phyloP scores from a whole-genome alignment of 2,329 filamentous ascomycete species.

The Aspergillus quadrilineatus region DNA sequence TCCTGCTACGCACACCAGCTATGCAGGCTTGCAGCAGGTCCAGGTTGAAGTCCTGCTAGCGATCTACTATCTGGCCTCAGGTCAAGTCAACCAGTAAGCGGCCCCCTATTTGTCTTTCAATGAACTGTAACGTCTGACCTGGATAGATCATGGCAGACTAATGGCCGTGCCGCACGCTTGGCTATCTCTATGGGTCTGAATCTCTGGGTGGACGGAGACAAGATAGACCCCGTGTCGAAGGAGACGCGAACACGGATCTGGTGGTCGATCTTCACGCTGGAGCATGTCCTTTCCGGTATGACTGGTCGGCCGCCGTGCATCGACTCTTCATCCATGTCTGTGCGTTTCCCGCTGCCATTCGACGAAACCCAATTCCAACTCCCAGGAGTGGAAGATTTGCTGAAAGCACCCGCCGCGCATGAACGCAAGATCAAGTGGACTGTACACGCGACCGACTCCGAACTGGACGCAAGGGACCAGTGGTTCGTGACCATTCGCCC shows the following conservation, averaged over 20 bases:
- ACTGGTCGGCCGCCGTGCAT: constrained; percentile 35
- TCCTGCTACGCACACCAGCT: not conserved
- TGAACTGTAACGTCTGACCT: not conserved
- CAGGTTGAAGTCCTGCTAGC: not conserved
- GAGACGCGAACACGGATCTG: constrained; percentile 42
- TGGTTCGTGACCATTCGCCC: not conserved
- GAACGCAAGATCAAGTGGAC: not conserved
- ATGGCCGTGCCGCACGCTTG: constrained; percentile 39
- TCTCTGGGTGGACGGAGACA: constrained; percentile 35
- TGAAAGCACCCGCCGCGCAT: not conserved
- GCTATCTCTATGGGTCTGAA: constrained; percentile 42
- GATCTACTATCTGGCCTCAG: not conserved
- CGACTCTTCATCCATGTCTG: not conserved
- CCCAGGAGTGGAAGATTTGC: not conserved
- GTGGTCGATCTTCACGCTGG: constrained; percentile 42
- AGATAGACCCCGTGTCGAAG: constrained; percentile 35
- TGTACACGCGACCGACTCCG: not conserved
- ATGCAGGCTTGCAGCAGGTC: not conserved
- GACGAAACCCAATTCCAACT: not conserved
- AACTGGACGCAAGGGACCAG: constrained; percentile 1
- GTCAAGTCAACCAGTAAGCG: not conserved
- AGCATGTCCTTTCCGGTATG: constrained; percentile 40
- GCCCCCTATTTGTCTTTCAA: too few species aligned
- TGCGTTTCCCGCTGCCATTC: not conserved
- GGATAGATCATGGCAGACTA: constrained; percentile 40